Evolutionary conservation across 441 rosid genomes (phyloP).

Genomic region (Syzygium syzygioides): DNA sequence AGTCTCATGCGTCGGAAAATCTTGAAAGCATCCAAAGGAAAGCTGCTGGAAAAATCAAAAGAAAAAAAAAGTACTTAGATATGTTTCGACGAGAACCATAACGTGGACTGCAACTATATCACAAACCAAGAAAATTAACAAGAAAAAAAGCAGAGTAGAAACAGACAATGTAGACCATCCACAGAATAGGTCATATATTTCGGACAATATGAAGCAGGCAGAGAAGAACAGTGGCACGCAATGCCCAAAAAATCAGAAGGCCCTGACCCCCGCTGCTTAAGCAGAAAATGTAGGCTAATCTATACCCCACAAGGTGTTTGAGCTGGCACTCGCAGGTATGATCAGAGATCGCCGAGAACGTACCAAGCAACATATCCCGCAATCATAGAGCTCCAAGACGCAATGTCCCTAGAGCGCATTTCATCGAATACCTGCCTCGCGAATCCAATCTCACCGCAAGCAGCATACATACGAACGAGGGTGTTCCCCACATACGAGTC

Average conservation of each 20-base stretch:
- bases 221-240: neutral
- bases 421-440: slow-evolving; percentile 24
- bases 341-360: neutral
- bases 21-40: slow-evolving; percentile 15
- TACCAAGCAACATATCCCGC: slow-evolving; percentile 24
- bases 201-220: neutral
- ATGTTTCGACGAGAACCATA: neutral
- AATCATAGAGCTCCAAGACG: slow-evolving; percentile 30
- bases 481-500: slow-evolving; percentile 23
- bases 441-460: slow-evolving; percentile 7
- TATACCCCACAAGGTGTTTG: neutral
- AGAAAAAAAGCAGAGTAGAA: neutral
- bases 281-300: neutral
- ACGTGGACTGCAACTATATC: neutral
- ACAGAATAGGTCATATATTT: neutral
- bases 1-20: slow-evolving; percentile 16
- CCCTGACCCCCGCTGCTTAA: neutral
- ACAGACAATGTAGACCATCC: neutral
- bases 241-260: neutral
- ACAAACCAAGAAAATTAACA: neutral
- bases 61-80: neutral
- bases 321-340: too few relatives aligned
- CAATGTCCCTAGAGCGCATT: slow-evolving; percentile 20
- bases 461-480: slow-evolving; percentile 22
- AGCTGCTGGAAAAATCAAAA: slow-evolving; percentile 4